Conservation (phyloP, 805 yeast genomes). For the Scheffersomyces ergatensis region DNA sequence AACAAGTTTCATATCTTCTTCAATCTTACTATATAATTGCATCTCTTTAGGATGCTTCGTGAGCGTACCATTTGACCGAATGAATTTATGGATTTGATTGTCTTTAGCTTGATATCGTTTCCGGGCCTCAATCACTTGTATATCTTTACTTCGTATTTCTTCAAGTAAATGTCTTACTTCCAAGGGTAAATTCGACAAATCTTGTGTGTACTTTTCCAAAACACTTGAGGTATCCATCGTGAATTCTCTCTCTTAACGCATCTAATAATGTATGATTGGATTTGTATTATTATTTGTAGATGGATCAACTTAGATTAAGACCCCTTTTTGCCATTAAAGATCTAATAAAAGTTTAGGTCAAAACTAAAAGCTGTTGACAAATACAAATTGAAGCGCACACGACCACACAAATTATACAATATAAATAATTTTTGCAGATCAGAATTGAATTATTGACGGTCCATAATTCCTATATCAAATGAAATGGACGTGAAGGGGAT, state of each 20-base stretch:
- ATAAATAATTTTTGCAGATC: too few relatives aligned
- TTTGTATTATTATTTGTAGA: too few relatives aligned
- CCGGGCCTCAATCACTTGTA: constrained; percentile 60
- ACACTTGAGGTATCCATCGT: constrained; percentile 86
- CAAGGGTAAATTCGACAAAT: constrained; percentile 79
- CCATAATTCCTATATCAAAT: too few relatives aligned
- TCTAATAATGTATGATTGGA: too few relatives aligned
- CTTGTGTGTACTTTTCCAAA: constrained; percentile 49
- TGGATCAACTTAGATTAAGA: too few relatives aligned
- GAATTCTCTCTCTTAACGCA: too few relatives aligned
- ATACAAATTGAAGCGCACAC: too few relatives aligned
- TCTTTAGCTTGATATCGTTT: constrained; percentile 70
- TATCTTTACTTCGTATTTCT: constrained; percentile 73
- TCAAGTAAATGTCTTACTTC: constrained; percentile 79
- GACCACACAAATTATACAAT: too few relatives aligned
- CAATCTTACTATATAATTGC: constrained; percentile 60
- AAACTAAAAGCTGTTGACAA: too few relatives aligned
- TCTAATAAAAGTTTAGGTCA: too few relatives aligned
- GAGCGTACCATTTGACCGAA: constrained; percentile 78
- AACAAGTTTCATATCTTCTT: constrained; percentile 62
- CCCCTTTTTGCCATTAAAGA: too few relatives aligned
- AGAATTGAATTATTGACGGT: too few relatives aligned
- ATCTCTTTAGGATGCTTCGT: constrained; percentile 81
- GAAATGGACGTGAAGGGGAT: not conserved
- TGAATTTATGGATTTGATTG: constrained; percentile 76